phyloP scores from a whole-genome alignment of 2,329 filamentous ascomycete species.

The Botrytis sinoallii region DNA sequence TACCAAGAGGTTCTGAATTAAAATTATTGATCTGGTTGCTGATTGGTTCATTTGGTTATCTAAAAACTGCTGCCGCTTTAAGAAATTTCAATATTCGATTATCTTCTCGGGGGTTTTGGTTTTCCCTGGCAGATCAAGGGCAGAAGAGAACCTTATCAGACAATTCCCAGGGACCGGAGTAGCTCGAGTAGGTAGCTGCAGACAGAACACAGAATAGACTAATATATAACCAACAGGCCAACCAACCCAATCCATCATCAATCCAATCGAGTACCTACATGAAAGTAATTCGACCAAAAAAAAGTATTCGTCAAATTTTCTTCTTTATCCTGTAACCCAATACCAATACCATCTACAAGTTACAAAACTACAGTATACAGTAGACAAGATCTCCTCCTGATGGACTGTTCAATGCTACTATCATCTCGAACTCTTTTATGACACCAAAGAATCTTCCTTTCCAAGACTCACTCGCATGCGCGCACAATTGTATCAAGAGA shows the following conservation, averaged over 20 bases:
- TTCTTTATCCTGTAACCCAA: neutral
- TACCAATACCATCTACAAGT: neutral
- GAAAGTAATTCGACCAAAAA: neutral
- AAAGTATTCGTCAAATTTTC: neutral
- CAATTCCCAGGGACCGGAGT: too few species aligned
- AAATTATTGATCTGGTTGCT: conserved; percentile 1
- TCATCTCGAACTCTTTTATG: neutral
- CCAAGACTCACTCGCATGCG: neutral
- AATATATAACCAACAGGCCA: neutral
- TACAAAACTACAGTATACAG: neutral
- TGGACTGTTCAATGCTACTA: conserved; percentile 1
- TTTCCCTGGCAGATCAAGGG: neutral
- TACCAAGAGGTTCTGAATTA: neutral
- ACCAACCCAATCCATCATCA: neutral
- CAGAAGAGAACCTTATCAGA: too few species aligned
- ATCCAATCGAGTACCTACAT: neutral
- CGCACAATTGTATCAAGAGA: neutral
- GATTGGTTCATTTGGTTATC: neutral
- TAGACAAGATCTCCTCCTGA: neutral
- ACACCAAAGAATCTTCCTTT: neutral
- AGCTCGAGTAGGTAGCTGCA: too few species aligned
- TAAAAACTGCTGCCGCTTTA: neutral
- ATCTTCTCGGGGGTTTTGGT: neutral
- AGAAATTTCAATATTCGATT: neutral
- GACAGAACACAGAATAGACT: neutral